Conservation (phyloP, 2,329 filamentous ascomycete genomes). For the Cladosporium sp. region DNA sequence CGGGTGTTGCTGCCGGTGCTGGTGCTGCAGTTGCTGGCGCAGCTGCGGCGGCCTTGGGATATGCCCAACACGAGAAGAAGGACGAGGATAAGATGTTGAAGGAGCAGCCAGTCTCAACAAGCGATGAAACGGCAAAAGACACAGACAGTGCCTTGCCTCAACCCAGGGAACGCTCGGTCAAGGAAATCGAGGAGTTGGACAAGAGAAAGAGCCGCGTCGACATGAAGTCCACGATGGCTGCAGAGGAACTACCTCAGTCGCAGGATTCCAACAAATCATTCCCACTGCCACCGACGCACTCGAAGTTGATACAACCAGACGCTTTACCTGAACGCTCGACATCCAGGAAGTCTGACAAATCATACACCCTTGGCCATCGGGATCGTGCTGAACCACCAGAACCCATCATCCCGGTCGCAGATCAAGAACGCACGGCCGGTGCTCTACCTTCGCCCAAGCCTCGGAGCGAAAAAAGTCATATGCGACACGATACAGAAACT, state of each 20-base stretch:
- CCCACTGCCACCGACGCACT: not conserved
- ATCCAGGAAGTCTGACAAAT: not conserved
- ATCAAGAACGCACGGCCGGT: not conserved
- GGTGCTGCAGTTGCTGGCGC: constrained; percentile 1
- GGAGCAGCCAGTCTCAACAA: not conserved
- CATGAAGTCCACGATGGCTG: constrained; percentile 18
- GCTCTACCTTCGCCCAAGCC: not conserved
- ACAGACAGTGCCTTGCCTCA: not conserved
- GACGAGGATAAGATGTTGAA: not conserved
- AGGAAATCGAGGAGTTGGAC: constrained; percentile 16
- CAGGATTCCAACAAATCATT: not conserved
- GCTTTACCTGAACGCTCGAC: not conserved
- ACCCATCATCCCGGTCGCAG: not conserved
- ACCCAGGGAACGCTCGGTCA: not conserved
- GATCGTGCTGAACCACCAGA: not conserved
- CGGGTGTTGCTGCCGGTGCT: constrained; percentile 1
- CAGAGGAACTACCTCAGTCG: not conserved
- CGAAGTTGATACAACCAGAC: not conserved
- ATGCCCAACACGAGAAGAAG: not conserved
- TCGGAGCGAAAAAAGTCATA: not conserved
- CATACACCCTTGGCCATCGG: not conserved
- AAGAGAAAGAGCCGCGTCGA: constrained; percentile 20
- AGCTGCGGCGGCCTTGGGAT: not conserved
- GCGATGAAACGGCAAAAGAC: not conserved
- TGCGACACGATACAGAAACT: not conserved